phyloP scores from a whole-genome alignment of 23 red algal species.

The Gracilaria caudata region DNA sequence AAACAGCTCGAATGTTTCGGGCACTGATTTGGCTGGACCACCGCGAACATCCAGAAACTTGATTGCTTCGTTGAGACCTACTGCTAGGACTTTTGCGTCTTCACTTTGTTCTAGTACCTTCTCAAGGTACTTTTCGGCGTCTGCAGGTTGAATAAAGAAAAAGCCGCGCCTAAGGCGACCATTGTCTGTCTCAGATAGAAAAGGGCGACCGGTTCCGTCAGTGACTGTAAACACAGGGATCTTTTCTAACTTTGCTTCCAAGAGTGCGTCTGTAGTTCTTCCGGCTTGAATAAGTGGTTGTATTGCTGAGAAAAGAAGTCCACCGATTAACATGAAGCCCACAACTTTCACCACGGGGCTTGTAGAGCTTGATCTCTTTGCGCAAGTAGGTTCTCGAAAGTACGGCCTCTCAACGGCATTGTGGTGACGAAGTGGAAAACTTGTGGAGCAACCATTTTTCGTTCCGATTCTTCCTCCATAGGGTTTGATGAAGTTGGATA shows the following conservation, averaged over 20 bases:
- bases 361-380: conserved; percentile 10
- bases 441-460: neutral
- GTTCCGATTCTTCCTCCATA: neutral
- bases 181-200: conserved; percentile 67
- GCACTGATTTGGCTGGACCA: conserved; percentile 30
- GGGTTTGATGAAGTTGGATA: neutral
- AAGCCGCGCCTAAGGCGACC: conserved; percentile 46
- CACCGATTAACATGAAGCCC: conserved; percentile 50
- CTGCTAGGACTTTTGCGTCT: conserved; percentile 51
- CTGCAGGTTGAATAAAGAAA: conserved; percentile 73
- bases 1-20: conserved; percentile 68
- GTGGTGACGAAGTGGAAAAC: neutral
- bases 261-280: neutral
- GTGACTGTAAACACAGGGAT: conserved; percentile 80
- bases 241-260: conserved; percentile 51
- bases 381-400: neutral
- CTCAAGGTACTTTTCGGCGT: conserved; percentile 64
- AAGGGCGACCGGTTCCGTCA: conserved; percentile 69
- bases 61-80: conserved; percentile 72
- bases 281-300: conserved; percentile 19
- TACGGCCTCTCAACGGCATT: neutral
- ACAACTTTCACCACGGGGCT: conserved; percentile 21
- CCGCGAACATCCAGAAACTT: conserved; percentile 46
- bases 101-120: conserved; percentile 49
- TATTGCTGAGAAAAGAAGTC: conserved; percentile 42